A percentile compares a stretch with the other conserved stretches of the same genome.
Evolutionary conservation across 805 yeast genomes (phyloP).

Genomic region (Cyberlindnera lachancei): DNA sequence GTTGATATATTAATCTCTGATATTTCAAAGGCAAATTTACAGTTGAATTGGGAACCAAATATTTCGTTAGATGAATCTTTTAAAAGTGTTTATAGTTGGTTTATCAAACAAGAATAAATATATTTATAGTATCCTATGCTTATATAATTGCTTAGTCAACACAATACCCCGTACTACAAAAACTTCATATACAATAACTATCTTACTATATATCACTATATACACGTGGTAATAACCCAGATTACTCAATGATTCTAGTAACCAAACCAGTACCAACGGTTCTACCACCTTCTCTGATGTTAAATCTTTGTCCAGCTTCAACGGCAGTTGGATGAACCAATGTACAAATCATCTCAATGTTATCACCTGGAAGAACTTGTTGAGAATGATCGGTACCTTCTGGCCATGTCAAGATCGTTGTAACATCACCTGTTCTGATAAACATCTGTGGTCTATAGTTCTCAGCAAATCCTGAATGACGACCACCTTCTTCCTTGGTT

Average conservation of each 20-base stretch:
- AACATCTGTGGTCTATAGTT: conserved; percentile 98
- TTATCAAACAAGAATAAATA: background rate
- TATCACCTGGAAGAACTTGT: conserved; percentile 97
- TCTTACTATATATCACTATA: too few relatives aligned
- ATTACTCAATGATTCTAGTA: conserved; percentile 72
- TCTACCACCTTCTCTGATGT: conserved; percentile 98
- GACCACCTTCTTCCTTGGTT: conserved; percentile 98
- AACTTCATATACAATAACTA: conserved; percentile 8
- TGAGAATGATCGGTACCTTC: conserved; percentile 74
- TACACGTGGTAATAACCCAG: too few relatives aligned
- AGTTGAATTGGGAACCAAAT: conserved; percentile 58
- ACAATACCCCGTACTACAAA: conserved; percentile 6
- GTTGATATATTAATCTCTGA: conserved; percentile 69
- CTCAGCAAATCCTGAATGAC: conserved; percentile 95
- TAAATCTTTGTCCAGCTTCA: conserved; percentile 97
- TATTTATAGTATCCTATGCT: too few relatives aligned
- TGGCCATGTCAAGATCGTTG: conserved; percentile 88
- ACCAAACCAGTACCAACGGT: conserved; percentile 98
- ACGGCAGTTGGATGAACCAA: conserved; percentile 86
- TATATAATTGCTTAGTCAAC: too few relatives aligned
- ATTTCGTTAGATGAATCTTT: conserved; percentile 56
- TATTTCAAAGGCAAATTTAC: conserved; percentile 57
- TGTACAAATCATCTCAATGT: conserved; percentile 90
- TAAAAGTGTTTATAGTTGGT: conserved; percentile 70
- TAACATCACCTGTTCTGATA: conserved; percentile 93